Base-by-base conservation (phyloP, 495 filamentous ascomycete species). In the Aspergillus nidulans region DNA sequence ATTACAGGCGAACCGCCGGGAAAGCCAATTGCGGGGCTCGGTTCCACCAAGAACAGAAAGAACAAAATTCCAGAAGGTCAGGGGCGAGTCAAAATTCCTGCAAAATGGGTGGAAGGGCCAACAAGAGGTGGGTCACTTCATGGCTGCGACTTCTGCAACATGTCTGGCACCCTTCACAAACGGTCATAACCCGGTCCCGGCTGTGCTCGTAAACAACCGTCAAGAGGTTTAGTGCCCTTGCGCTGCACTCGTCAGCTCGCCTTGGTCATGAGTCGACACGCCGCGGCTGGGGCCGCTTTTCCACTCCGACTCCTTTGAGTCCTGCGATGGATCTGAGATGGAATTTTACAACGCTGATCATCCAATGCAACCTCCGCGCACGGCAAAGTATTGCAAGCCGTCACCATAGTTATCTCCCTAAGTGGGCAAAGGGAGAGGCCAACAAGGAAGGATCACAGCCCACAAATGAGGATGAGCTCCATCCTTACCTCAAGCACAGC, bases 41-140 rank as follows among this genome's bases (percentile, higher is more conserved):
- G 49, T 21, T 49, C 15, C 38, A 63, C 60, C 34, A 18, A 40
- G 26, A 55, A 34, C 34, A 18, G 45, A 30, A 55, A 34, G 52
- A 52, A 52, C 52, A 62, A 56, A 56, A 55, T 60, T 58, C 58
- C 57, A 58, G 58, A 60, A 63, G 55, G 57, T 55, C 57, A 58
- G 61, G 57, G 55, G 61, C 49, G 52, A 56, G 43, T 52, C 42
- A 42, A 44, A 45, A 45, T 18, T 43, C 21, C 16, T 1, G 45
- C 21, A 45, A 25, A 26, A 25, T n/a, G n/a, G 30, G 15, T 9
- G 45, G 16, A 48, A 34, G 16, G 25, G 45, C 45, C 45, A 49
- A 26, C 21, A n/a, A 9, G 20, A 24, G 32, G 55, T 52, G 48
- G 55, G 49, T 47, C 49, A 36, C 44, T 38, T 49, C 25, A 26